Conservation (phyloP, 768 basidiomycete genomes). For the Lentinula detonsa region DNA sequence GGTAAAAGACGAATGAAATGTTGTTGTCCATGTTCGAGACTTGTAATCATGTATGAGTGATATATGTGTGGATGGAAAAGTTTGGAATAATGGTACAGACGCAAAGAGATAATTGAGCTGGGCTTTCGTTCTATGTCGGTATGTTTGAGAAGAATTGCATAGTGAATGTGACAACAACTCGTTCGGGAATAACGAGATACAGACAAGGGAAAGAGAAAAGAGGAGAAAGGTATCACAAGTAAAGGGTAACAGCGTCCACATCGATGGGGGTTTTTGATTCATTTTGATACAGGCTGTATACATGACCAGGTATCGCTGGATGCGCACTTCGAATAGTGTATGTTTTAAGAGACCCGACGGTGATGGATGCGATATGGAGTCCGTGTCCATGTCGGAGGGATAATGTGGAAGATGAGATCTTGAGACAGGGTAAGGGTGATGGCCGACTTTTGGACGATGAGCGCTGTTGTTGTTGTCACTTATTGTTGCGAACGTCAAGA, state of each 20-base stretch:
- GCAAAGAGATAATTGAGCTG: neutral
- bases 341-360: no score
- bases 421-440: no score
- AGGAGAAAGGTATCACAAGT: neutral
- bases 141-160: neutral
- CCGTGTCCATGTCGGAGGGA: no score
- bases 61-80: neutral
- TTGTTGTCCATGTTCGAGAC: no score
- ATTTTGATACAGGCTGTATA: neutral
- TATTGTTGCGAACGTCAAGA: neutral
- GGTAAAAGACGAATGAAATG: neutral
- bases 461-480: neutral
- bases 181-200: neutral
- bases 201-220: no score
- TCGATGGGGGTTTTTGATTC: neutral
- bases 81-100: neutral
- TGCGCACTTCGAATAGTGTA: no score
- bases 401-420: no score
- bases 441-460: neutral
- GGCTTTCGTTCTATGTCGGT: neutral
- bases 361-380: no score
- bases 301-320: no score
- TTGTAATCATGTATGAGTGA: neutral
- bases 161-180: neutral
- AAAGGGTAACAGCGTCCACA: neutral